phyloP scores from a whole-genome alignment of 805 yeast species.

The Candida insectalens region DNA sequence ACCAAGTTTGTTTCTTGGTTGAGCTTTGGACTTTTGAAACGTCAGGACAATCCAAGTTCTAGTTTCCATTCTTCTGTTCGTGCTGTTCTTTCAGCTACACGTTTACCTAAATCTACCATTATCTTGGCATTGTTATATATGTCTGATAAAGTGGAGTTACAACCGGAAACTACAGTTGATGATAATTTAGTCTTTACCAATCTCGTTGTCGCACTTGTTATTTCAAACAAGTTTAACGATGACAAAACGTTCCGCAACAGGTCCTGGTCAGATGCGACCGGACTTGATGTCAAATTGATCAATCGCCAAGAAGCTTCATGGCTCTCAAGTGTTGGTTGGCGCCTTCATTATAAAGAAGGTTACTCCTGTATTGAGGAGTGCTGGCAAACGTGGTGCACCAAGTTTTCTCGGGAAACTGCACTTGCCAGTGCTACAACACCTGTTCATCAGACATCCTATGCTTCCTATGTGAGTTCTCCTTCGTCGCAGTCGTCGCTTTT shows the following conservation, averaged over 20 bases:
- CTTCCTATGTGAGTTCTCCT: background rate
- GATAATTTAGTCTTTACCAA: slow-evolving; percentile 33
- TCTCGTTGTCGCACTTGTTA: slow-evolving; percentile 59
- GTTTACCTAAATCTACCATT: slow-evolving; percentile 77
- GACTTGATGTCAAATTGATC: slow-evolving; percentile 49
- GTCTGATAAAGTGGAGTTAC: slow-evolving; percentile 40
- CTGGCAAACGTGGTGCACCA: slow-evolving; percentile 28
- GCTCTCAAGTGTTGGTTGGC: slow-evolving; percentile 22
- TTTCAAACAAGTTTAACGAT: slow-evolving; percentile 92
- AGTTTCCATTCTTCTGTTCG: slow-evolving; percentile 51
- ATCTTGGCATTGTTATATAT: slow-evolving; percentile 72
- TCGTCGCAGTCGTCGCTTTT: background rate
- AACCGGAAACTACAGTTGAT: slow-evolving; percentile 20
- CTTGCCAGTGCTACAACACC: background rate
- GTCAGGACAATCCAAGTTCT: slow-evolving; percentile 32
- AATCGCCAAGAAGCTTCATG: slow-evolving; percentile 60
- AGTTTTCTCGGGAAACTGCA: slow-evolving; percentile 9
- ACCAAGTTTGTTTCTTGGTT: slow-evolving; percentile 71
- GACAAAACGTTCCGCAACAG: slow-evolving; percentile 93
- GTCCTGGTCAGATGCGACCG: slow-evolving; percentile 96
- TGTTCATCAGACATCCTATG: background rate
- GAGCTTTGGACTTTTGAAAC: slow-evolving; percentile 57
- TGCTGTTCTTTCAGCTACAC: slow-evolving; percentile 74
- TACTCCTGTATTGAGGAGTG: slow-evolving; percentile 25
- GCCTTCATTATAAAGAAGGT: slow-evolving; percentile 22